Evolutionary conservation across 192 early-diverging fungal species (phyloP).

Genomic region (Neocallimastix lanati): DNA sequence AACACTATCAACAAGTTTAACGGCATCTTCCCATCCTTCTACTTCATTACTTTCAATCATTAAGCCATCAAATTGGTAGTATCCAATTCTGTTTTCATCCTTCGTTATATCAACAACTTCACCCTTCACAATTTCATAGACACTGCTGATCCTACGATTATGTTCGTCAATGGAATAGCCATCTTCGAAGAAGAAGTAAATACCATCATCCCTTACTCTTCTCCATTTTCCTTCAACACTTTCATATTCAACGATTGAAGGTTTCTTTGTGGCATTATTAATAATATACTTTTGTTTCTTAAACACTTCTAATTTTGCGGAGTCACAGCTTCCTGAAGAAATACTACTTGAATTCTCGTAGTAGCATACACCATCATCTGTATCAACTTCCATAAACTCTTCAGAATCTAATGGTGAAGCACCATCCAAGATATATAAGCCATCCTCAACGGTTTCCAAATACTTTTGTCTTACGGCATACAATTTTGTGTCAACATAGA

Average conservation of each 20-base stretch:
- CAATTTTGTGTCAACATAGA: too few species aligned
- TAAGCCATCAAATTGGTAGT: neutral
- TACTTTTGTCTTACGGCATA: too few species aligned
- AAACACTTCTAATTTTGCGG: neutral
- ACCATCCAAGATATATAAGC: too few species aligned
- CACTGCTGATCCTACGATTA: neutral
- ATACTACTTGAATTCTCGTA: too few species aligned
- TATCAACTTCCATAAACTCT: too few species aligned
- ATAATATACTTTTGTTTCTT: neutral
- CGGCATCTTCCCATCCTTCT: neutral
- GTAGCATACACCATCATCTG: too few species aligned
- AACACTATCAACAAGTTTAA: neutral
- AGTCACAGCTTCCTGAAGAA: too few species aligned
- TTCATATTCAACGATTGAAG: neutral
- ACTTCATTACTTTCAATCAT: neutral
- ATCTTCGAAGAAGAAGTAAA: neutral
- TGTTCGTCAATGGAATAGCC: neutral
- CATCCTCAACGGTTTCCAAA: too few species aligned
- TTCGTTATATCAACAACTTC: neutral
- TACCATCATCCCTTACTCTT: neutral
- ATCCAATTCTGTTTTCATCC: neutral
- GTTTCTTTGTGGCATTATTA: neutral
- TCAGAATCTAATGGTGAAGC: too few species aligned
- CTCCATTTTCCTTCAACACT: neutral
- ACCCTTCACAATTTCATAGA: neutral